phyloP scores from a whole-genome alignment of 345 rosid genomes.

The Brassica incana region DNA sequence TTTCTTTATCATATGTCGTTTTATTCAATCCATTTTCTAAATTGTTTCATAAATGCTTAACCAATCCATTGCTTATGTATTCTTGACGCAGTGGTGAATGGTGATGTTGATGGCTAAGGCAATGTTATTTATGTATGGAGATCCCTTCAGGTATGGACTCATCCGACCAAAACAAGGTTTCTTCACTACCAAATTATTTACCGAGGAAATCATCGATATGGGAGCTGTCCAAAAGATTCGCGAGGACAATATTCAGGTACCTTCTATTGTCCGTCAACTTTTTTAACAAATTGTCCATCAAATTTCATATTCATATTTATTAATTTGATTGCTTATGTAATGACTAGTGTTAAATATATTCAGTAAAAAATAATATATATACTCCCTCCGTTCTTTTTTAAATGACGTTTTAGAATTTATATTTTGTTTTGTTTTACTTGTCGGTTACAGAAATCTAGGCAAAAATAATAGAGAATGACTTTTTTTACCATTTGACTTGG shows the following conservation, averaged over 20 bases:
- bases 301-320: too few species aligned
- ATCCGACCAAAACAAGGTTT: constrained; percentile 31
- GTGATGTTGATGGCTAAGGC: constrained; percentile 40
- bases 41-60: too few species aligned
- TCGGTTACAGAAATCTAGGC: too few species aligned
- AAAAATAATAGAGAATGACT: too few species aligned
- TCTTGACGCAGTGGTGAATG: not conserved
- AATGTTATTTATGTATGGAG: constrained; percentile 44
- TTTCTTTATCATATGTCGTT: not conserved
- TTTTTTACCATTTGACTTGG: too few species aligned
- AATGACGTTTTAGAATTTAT: too few species aligned
- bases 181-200: constrained; percentile 32
- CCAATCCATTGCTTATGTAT: constrained; percentile 12
- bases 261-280: not conserved
- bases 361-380: not conserved
- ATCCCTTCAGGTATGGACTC: constrained; percentile 38
- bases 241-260: not conserved
- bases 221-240: constrained; percentile 19
- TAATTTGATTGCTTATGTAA: constrained; percentile 17
- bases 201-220: constrained; percentile 53
- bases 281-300: too few species aligned
- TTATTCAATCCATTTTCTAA: not conserved
- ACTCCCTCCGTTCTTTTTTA: too few species aligned
- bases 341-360: constrained; percentile 20
- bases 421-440: too few species aligned